phyloP scores from a whole-genome alignment of 495 filamentous ascomycete species.

The Daldinia vernicosa region DNA sequence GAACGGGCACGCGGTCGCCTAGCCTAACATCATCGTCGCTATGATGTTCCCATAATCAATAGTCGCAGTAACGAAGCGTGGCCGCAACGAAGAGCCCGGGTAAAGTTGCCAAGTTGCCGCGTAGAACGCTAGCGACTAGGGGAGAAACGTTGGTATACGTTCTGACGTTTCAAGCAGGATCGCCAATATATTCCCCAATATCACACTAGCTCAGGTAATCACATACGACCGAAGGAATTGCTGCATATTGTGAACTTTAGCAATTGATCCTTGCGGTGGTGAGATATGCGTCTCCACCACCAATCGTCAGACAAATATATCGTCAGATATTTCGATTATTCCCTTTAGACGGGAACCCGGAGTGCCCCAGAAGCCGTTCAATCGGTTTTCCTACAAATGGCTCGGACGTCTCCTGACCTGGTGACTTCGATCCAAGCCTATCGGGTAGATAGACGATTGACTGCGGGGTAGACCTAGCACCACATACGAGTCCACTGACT shows the following conservation, averaged over 20 bases:
- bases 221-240: conserved; percentile 19
- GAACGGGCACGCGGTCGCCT: neutral
- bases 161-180: conserved; percentile 23
- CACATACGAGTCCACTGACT: conserved; percentile 19
- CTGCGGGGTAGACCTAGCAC: conserved; percentile 35
- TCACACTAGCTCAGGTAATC: conserved; percentile 15
- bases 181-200: conserved; percentile 24
- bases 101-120: conserved; percentile 31
- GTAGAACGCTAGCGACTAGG: conserved; percentile 5
- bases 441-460: conserved; percentile 22
- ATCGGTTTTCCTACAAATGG: conserved; percentile 12
- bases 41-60: conserved; percentile 20
- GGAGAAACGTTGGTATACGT: conserved; percentile 6
- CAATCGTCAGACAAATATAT: conserved; percentile 34
- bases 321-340: conserved; percentile 12
- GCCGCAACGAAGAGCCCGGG: conserved; percentile 18
- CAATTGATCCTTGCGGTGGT: conserved; percentile 35
- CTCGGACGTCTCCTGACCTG: conserved; percentile 32
- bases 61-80: conserved; percentile 11
- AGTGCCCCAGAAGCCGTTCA: conserved; percentile 18
- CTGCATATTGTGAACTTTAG: conserved; percentile 17
- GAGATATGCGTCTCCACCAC: conserved; percentile 12
- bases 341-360: conserved; percentile 8
- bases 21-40: neutral
- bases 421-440: conserved; percentile 29